phyloP scores from a whole-genome alignment of 495 filamentous ascomycete species.

The Glonium stellatum region DNA sequence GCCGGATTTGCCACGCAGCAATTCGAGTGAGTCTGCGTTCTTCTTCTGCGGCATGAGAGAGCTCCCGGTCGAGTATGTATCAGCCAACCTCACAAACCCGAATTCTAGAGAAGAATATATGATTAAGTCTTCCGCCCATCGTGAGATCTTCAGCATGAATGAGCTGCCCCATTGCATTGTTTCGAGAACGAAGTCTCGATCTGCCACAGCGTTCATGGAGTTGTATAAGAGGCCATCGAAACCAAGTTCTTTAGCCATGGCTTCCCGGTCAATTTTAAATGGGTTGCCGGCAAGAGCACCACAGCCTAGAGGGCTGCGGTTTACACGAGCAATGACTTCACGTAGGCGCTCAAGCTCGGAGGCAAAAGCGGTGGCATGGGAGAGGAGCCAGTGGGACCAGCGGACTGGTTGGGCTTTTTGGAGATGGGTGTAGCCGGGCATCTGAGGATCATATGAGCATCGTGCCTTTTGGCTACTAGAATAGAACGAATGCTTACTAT shows the following conservation, averaged over 20 bases:
- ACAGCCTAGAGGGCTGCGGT: constrained; percentile 70
- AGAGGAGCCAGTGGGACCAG: constrained; percentile 83
- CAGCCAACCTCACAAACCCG: constrained; percentile 72
- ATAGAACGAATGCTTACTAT: constrained; percentile 19
- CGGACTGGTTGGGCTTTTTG: constrained; percentile 87
- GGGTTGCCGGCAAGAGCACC: constrained; percentile 90
- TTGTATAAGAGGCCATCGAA: constrained; percentile 79
- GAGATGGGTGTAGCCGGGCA: constrained; percentile 79
- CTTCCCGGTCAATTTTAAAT: constrained; percentile 81
- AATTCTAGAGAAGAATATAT: constrained; percentile 81
- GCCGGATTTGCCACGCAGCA: constrained; percentile 81
- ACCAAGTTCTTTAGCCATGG: constrained; percentile 81
- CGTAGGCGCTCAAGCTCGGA: constrained; percentile 73
- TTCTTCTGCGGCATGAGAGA: constrained; percentile 91
- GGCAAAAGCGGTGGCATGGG: constrained; percentile 68
- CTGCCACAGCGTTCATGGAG: constrained; percentile 72
- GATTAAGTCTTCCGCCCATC: constrained; percentile 86
- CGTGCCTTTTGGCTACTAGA: neutral
- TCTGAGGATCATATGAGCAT: constrained; percentile 21
- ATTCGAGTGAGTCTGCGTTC: constrained; percentile 75
- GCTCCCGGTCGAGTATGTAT: constrained; percentile 78
- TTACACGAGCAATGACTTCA: constrained; percentile 67
- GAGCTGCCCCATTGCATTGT: constrained; percentile 82
- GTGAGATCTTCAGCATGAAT: constrained; percentile 79
- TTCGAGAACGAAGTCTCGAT: constrained; percentile 88